phyloP scores from a whole-genome alignment of 768 basidiomycete genomes.

The Termitomyces sp. region DNA sequence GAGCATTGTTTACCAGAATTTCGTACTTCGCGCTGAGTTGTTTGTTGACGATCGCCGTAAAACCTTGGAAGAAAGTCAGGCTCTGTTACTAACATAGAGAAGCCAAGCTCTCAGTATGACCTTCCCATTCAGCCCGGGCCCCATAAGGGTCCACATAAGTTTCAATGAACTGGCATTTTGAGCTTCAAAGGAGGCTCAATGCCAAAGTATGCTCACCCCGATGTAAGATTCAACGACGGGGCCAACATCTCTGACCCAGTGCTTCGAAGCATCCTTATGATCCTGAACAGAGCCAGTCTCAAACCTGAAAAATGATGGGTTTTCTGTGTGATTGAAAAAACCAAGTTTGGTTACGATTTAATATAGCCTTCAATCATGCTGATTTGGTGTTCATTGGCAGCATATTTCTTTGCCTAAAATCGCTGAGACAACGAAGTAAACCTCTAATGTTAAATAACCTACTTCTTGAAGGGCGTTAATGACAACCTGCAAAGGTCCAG shows the following conservation, averaged over 20 bases:
- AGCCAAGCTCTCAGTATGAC: slow-evolving; percentile 23
- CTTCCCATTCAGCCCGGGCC: slow-evolving; percentile 92
- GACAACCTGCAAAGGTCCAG: slow-evolving; percentile 46
- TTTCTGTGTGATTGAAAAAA: not conserved
- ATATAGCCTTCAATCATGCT: slow-evolving; percentile 77
- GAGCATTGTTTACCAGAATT: slow-evolving; percentile 66
- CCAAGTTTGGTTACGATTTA: slow-evolving; percentile 48
- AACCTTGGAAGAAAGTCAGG: slow-evolving; percentile 42
- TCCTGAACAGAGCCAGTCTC: slow-evolving; percentile 71
- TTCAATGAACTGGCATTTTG: slow-evolving; percentile 53
- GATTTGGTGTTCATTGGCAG: slow-evolving; percentile 65
- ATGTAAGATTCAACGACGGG: slow-evolving; percentile 88
- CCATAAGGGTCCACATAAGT: slow-evolving; percentile 89
- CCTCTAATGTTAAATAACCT: not conserved
- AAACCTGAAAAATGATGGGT: slow-evolving; percentile 41
- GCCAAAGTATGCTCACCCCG: slow-evolving; percentile 36
- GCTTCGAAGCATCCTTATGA: slow-evolving; percentile 70
- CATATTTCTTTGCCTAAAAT: slow-evolving; percentile 62
- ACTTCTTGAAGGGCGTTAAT: slow-evolving; percentile 59
- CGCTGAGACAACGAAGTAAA: not conserved
- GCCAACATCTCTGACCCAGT: slow-evolving; percentile 85
- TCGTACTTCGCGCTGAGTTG: slow-evolving; percentile 78
- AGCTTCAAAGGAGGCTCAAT: not conserved
- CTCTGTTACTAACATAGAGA: not conserved
- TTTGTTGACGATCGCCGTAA: slow-evolving; percentile 87